phyloP scores from a whole-genome alignment of 768 basidiomycete genomes.

The Daedaleopsis nitida region DNA sequence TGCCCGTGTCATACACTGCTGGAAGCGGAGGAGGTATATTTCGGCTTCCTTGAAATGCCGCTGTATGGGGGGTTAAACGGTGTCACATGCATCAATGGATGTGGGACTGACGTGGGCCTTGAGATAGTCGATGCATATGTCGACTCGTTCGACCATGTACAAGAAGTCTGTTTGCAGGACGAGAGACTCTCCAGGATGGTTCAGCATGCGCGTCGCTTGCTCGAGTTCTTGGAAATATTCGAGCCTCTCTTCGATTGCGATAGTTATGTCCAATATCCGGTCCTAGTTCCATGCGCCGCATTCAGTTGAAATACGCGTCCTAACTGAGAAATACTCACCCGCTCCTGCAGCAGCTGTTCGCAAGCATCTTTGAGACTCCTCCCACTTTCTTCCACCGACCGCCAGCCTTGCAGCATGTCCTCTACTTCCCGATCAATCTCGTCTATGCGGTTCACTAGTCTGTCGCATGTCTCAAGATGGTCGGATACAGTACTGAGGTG shows the following conservation, averaged over 20 bases:
- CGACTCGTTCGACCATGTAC: conserved; percentile 94
- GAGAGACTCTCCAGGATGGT: conserved; percentile 89
- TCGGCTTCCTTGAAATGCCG: conserved; percentile 92
- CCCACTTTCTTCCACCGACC: conserved; percentile 90
- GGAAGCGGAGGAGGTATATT: conserved; percentile 93
- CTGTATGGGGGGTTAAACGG: conserved; percentile 41
- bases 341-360: conserved; percentile 85
- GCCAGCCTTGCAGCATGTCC: conserved; percentile 83
- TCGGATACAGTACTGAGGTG: conserved; percentile 77
- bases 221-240: conserved; percentile 97
- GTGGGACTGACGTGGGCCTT: conserved; percentile 71
- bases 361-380: conserved; percentile 89
- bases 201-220: conserved; percentile 88
- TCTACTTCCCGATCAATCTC: conserved; percentile 74
- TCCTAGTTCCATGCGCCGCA: conserved; percentile 50
- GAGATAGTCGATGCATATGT: conserved; percentile 91
- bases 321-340: conserved; percentile 51
- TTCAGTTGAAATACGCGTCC: background rate
- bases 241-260: conserved; percentile 78
- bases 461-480: conserved; percentile 79
- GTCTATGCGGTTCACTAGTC: conserved; percentile 68
- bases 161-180: conserved; percentile 91
- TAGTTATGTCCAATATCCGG: conserved; percentile 71
- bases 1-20: conserved; percentile 96
- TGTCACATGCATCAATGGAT: background rate